Evolutionary conservation across 2,329 filamentous ascomycete species (phyloP).

Genomic region (Falciphora oryzae): DNA sequence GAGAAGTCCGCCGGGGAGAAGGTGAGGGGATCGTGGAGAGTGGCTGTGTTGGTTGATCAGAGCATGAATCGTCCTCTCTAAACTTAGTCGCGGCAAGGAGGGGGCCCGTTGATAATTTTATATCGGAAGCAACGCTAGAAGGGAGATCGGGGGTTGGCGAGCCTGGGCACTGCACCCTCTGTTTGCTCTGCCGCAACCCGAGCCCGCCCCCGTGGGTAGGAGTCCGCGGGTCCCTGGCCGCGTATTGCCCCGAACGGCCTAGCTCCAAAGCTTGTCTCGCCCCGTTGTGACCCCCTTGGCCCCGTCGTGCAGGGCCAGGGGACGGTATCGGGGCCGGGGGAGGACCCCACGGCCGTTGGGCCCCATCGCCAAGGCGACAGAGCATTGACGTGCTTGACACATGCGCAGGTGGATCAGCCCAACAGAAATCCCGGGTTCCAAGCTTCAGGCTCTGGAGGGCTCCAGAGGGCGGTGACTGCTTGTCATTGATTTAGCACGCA

Average conservation of each 20-base stretch:
- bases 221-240: background rate
- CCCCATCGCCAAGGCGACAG: background rate
- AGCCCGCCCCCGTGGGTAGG: background rate
- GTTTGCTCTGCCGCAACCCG: background rate
- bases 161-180: background rate
- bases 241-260: background rate
- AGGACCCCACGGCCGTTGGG: background rate
- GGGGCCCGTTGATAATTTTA: background rate
- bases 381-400: background rate
- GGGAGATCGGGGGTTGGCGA: background rate
- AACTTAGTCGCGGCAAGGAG: background rate
- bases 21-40: background rate
- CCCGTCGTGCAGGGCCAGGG: background rate
- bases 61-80: background rate
- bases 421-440: background rate
- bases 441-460: background rate
- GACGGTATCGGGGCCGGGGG: background rate
- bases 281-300: background rate
- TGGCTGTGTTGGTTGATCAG: background rate
- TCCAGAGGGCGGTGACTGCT: background rate
- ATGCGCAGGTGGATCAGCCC: background rate
- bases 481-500: background rate
- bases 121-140: background rate
- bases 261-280: background rate
- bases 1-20: background rate